Base-by-base conservation (phyloP, 805 yeast species). In the Groenewaldozyma salmanticensis region DNA sequence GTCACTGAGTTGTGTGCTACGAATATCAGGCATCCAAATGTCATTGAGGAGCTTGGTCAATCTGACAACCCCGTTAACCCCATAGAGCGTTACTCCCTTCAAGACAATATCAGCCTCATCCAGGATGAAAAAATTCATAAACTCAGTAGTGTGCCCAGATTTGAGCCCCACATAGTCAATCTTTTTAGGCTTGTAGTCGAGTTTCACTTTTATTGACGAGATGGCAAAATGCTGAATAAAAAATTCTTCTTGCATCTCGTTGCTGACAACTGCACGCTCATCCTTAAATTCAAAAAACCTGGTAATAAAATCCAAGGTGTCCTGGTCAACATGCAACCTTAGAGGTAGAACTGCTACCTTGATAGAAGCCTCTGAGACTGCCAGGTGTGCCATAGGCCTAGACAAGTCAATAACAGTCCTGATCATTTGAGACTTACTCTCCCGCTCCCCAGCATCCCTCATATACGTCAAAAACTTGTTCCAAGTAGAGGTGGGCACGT, bases 141-240 rank as follows among this genome's bases (percentile, higher is more conserved):
- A 72, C 57, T 90, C 96, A 2, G 81, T 78, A 0, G 86, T 74
- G 46, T 81, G 86, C 0, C 97, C 97, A 0, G 95, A 81, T 43
- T 84, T 68, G 22, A 88, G 70, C 0, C 95, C 96, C 2, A 77
- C 74, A 54, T 82, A 84, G 58, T 90, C 94, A 21, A 90, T 70
- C 49, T 77, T 82, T 57, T 87, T 87, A 0, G 98, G 97, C 56
- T 86, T 87, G 58, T 92, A 92, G 59, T 92, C 97, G 32, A 92
- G 65, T 46, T 77, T 77, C 17, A 92, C 57, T 36, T 72, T 71
- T 3, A 87, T 69, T 4, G 55, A 58, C 3, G 47, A 40, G 22
- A 64, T 45, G 33, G 73, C 72, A 27, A 86, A 70, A 53, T 77
- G 77, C 50, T 83, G 86, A 35, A 87, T 68, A 53, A 74, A 88